Percentiles rank a stretch among this genome's conserved stretches.
These are phyloP conservation scores for Macrophomina phaseolina DNA, from an alignment of 2,329 filamentous ascomycete species.

Conservation along the genomic window DNA sequence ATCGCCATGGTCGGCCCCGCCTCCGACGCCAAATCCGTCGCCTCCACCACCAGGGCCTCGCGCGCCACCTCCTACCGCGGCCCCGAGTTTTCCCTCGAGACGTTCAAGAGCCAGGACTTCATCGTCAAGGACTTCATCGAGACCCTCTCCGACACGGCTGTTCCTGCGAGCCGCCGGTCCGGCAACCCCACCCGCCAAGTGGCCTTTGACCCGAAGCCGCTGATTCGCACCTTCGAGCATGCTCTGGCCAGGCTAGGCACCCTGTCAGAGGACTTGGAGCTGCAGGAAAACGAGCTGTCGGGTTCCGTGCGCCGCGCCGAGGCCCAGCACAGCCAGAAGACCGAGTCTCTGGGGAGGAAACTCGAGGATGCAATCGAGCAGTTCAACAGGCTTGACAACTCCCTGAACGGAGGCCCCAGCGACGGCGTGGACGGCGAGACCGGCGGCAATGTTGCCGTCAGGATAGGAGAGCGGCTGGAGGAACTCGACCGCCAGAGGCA, in stretches of 20 bases:
- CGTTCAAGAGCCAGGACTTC: conserved; percentile 75
- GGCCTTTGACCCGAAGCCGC: conserved; percentile 90
- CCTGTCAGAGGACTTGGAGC: conserved; percentile 83
- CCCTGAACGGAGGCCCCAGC: conserved; percentile 68
- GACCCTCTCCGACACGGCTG: conserved; percentile 81
- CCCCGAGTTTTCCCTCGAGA: conserved; percentile 84
- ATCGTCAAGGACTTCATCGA: conserved; percentile 99
- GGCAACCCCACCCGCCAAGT: conserved; percentile 51
- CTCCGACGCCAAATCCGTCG: conserved; percentile 50
- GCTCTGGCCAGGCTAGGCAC: conserved; percentile 71
- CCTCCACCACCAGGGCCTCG: conserved; percentile 48
- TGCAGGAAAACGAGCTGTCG: conserved; percentile 87
- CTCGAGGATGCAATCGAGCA: conserved; percentile 90
- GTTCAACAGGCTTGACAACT: conserved; percentile 88
- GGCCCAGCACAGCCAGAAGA: conserved; percentile 87
- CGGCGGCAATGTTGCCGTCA: conserved; percentile 88
- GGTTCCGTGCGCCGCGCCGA: conserved; percentile 91
- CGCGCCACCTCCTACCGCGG: conserved; percentile 61
- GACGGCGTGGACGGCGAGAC: conserved; percentile 60
- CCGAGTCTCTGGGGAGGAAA: conserved; percentile 85
- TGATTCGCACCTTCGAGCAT: conserved; percentile 92
- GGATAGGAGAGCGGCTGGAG: conserved; percentile 92
- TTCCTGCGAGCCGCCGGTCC: conserved; percentile 80
- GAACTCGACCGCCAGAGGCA: conserved; percentile 92
- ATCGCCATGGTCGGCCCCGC: conserved; percentile 43